Evolutionary conservation across 495 filamentous ascomycete species (phyloP).

Genomic region (Penicillium lividum): DNA sequence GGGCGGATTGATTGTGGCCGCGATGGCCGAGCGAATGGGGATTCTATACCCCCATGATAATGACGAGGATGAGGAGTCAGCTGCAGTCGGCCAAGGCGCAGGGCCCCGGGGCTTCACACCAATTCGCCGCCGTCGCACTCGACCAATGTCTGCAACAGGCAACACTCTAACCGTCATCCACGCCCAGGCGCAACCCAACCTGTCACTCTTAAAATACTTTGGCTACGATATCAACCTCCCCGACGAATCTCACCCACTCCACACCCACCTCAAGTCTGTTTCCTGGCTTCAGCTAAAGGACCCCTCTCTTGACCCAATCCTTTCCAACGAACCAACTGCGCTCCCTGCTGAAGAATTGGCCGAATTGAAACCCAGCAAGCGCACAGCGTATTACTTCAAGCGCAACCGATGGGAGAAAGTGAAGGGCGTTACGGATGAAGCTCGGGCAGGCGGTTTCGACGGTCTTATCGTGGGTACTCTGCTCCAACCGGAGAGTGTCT

Average conservation of each 20-base stretch:
- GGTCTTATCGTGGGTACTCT: slow-evolving; percentile 77
- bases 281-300: slow-evolving; percentile 88
- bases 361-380: slow-evolving; percentile 71
- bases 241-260: slow-evolving; percentile 71
- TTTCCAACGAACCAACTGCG: slow-evolving; percentile 57
- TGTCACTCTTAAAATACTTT: slow-evolving; percentile 84
- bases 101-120: slow-evolving; percentile 7
- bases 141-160: slow-evolving; percentile 53
- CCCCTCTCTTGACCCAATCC: slow-evolving; percentile 69
- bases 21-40: slow-evolving; percentile 89
- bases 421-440: slow-evolving; percentile 66
- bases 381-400: slow-evolving; percentile 82
- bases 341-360: slow-evolving; percentile 57
- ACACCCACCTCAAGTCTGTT: slow-evolving; percentile 75
- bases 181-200: slow-evolving; percentile 84
- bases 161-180: slow-evolving; percentile 92
- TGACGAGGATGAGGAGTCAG: slow-evolving; percentile 18
- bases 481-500: slow-evolving; percentile 76
- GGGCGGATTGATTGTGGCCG: slow-evolving; percentile 79
- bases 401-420: slow-evolving; percentile 73
- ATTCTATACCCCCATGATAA: slow-evolving; percentile 63
- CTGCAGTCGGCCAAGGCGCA: not conserved
- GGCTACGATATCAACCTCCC: slow-evolving; percentile 71
- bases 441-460: slow-evolving; percentile 74
- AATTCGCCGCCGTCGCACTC: slow-evolving; percentile 26